phyloP scores from a whole-genome alignment of 208 protist genomes.

The Angomonas desouzai region DNA sequence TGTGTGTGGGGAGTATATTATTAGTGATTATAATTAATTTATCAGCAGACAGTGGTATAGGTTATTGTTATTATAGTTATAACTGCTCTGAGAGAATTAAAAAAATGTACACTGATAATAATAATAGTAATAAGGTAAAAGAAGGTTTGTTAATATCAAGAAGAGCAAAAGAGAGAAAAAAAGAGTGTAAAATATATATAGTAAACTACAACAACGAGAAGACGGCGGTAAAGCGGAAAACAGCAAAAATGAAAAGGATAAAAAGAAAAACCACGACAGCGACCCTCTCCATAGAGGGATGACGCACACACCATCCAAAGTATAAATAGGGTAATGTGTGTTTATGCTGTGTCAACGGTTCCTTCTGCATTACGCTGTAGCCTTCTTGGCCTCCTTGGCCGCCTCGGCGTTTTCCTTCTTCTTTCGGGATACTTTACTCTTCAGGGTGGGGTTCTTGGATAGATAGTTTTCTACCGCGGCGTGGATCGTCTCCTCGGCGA shows the following conservation, averaged over 20 bases:
- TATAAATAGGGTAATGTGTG: slow-evolving; percentile 5
- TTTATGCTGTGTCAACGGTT: slow-evolving; percentile 19
- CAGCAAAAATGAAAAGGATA: slow-evolving; percentile 9
- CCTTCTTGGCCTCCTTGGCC: slow-evolving; percentile 6
- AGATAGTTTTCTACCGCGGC: slow-evolving; percentile 97
- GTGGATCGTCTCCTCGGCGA: slow-evolving; percentile 99
- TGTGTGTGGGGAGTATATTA: not conserved
- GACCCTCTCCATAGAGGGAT: not conserved
- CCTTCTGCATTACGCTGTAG: slow-evolving; percentile 8
- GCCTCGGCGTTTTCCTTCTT: slow-evolving; percentile 12
- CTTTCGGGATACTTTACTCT: slow-evolving; percentile 75
- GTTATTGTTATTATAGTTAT: not conserved
- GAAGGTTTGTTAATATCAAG: slow-evolving; percentile 8
- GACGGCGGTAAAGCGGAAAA: not conserved
- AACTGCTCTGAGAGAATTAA: not conserved
- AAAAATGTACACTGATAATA: slow-evolving; percentile 4
- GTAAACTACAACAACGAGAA: not conserved
- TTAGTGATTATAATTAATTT: slow-evolving; percentile 1
- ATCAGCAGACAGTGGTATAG: not conserved
- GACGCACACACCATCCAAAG: not conserved
- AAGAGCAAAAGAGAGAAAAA: slow-evolving; percentile 15
- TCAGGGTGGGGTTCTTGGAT: slow-evolving; percentile 90
- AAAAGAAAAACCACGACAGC: not conserved
- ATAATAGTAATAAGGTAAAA: slow-evolving; percentile 1
- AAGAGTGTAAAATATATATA: slow-evolving; percentile 6